Evolutionary conservation across 2,329 filamentous ascomycete species (phyloP), one percentile per base, ranked within the genome.

Genomic region (Clarireedia monteithiana): DNA sequence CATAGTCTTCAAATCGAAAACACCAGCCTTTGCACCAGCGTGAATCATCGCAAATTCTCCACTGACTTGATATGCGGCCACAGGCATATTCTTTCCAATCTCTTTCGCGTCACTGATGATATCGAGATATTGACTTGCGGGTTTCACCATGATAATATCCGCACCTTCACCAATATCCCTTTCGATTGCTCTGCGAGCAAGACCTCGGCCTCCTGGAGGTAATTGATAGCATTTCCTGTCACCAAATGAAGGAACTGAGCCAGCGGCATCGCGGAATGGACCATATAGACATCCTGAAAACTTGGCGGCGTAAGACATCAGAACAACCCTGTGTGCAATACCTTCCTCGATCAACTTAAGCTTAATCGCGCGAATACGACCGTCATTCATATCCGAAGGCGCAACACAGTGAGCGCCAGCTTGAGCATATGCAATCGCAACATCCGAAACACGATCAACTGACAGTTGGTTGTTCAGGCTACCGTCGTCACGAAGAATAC

Each of bases 61-160:
- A 66, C 88, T 94, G 58, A 99, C 94, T 71, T 99, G 94, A 72
- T 99, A 99, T 23, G 94, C 92, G 1, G 94, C 92, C 38, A 99
- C 81, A 2, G 94, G 94, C 71, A 97, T 79, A 71, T 97, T 91
- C 69, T 85, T 87, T 58, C 89, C 92, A 53, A 97, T 81, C 53
- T 96, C 91, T 77, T 96, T 97, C 53, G 94, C 94, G 69, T 99
- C 94, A 63, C 89, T 90, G 71, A 99, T 97, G 66, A 99, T 96
- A 73, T 99, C 94, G 47, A 99, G 80, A 71, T 96, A 99, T 72
- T 92, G 90, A 66, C 88, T 88, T 9, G 94, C 94, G 2, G 94
- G 94, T 79, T 99, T 99, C 60, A 99, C 94, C 92, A 99, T 96
- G 73, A 99, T 96, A 64, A 96, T 90, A 68, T 99, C 94, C 20